Evolutionary conservation across 2,329 filamentous ascomycete genomes (phyloP), one percentile per base, ranked within the genome.

Genomic region (Fusarium sp.): DNA sequence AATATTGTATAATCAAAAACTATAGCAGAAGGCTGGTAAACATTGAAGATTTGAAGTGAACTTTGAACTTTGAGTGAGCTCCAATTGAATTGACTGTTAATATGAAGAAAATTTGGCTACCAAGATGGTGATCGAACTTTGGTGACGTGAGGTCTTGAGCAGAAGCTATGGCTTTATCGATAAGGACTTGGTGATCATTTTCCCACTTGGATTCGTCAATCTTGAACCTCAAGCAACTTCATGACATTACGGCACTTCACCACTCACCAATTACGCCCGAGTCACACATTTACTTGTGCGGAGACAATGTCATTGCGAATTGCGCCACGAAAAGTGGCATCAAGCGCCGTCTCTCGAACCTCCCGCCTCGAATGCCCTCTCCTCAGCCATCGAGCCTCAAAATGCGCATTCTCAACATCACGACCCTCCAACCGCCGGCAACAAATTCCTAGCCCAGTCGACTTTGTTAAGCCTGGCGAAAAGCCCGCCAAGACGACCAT

Each of bases 1-100:
- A 58, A 54, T 54, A 65, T 72, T 74, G 71, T 72, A 74, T 68
- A 72, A 73, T 72, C 67, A 69, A 68, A 69, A 59, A 12, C 57
- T 56, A 35, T 52, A 40, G 46, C 47, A 73, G 23, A 37, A 33
- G 4, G 40, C 59, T 44, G 35, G 25, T 33, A 35, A 44, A 37
- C 37, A 60, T 57, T 60, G 23, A 63, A 50, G 32, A 54, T 40
- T 69, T 21, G 19, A 58, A 33, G 35, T 46, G 32, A 6, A 3
- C 15, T 6, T 30, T 3, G n/a, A 53, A 10, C 7, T 18, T 9
- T 40, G 21, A 6, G 13, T 47, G 25, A 8, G 3, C 21, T 6
- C 12, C 2, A n/a, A 40, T n/a, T 18, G 33, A 30, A 30, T 16
- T 30, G 15, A n/a, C 50, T 18, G 23, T 30, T 18, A 1, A 40